These are phyloP conservation scores for Phialocephala sp. DNA, from an alignment of 2,329 filamentous ascomycete genomes.

Conservation along the genomic window DNA sequence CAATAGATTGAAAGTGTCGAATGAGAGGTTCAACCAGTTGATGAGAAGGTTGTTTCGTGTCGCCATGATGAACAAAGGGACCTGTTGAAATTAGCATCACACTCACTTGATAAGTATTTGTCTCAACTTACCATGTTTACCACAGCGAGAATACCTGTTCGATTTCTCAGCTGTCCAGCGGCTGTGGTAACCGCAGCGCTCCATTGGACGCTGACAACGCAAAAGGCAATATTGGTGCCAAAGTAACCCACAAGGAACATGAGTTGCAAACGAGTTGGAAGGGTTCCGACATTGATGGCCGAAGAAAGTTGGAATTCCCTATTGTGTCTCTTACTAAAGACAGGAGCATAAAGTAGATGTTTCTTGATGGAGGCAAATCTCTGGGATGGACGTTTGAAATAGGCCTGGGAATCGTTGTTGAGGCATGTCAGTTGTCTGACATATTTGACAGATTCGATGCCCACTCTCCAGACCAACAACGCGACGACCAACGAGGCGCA, in stretches of 20 bases:
- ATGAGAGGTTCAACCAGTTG: conserved; percentile 72
- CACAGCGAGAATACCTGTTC: conserved; percentile 71
- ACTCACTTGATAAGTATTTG: conserved; percentile 20
- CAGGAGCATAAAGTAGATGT: conserved; percentile 71
- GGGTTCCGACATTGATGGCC: conserved; percentile 74
- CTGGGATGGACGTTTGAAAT: conserved; percentile 68
- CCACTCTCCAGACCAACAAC: conserved; percentile 71
- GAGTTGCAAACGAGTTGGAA: conserved; percentile 80
- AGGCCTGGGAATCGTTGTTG: conserved; percentile 79
- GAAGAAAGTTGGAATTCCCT: conserved; percentile 71
- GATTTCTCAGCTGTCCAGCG: conserved; percentile 63
- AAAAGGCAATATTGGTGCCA: conserved; percentile 79
- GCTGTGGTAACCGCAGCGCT: conserved; percentile 51
- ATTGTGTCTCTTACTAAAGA: conserved; percentile 79
- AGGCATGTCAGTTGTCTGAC: conserved; percentile 77
- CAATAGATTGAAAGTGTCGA: conserved; percentile 82
- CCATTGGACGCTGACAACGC: conserved; percentile 69
- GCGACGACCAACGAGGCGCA: conserved; percentile 67
- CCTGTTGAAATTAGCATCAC: conserved; percentile 39
- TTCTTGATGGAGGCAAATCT: conserved; percentile 68
- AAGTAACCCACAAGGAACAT: conserved; percentile 71
- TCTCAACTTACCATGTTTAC: conserved; percentile 71
- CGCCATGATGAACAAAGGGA: conserved; percentile 75
- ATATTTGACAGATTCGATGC: conserved; percentile 66
- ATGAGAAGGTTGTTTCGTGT: conserved; percentile 82